Base-by-base conservation (phyloP, 2,329 filamentous ascomycete species). In the Phialocephala sp. region DNA sequence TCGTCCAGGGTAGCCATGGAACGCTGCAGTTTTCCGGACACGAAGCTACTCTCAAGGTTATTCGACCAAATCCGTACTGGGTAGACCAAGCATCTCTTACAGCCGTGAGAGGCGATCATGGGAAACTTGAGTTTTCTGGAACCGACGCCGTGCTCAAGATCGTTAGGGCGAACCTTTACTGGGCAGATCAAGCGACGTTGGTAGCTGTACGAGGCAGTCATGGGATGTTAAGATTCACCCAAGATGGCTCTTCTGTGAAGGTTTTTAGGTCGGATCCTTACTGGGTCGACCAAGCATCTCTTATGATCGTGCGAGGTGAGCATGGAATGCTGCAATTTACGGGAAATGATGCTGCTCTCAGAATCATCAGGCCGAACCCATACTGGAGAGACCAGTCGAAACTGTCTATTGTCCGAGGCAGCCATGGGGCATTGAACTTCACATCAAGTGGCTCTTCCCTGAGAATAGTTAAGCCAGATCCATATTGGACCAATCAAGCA, bases 331-430 rank as follows among this genome's bases (percentile, higher is more conserved):
- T 59, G 2, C 22, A 14, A n/a, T 60, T 60, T 20, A n/a, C 4
- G 2, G 15, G n/a, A 2, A 12, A 54, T 15, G 59, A 45, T 22
- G 32, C 59, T 8, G 8, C 45, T 2, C 32, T 61, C 12, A 36
- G 54, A 36, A 27, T 22, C 11, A 43, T 54, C 32, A 52, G 45
- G 24, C 20, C 59, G 14, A 39, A 61, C 41, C 59, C 43, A 18
- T 61, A 61, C n/a, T 61, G 59, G 59, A 20, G 58, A 2, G 59
- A 65, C 36, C 63, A 65, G 27, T 32, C 27, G 6, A 32, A 32
- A 32, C 27, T 32, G 3, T 32, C 27, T 6, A 32, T 32, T 6
- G 6, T 32, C 27, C 27, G 27, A 3, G 27, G 27, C 6, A 32
- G 27, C 6, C 27, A 32, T 32, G 27, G 27, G 27, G 3, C 27